phyloP scores from a whole-genome alignment of 2,329 filamentous ascomycete genomes.

The Byssochlamys sp. region DNA sequence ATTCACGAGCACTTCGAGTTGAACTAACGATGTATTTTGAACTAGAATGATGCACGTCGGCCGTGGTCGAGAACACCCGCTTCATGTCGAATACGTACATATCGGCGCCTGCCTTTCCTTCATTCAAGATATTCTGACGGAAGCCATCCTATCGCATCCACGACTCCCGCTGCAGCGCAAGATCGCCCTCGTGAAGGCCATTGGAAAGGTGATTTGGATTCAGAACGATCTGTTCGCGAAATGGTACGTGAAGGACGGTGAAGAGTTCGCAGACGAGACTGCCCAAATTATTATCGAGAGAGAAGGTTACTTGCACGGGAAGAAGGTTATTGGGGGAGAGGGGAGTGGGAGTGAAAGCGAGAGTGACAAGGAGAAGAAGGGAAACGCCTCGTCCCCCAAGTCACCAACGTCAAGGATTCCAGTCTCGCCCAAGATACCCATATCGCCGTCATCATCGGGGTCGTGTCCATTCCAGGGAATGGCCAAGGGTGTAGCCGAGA shows the following conservation, averaged over 20 bases:
- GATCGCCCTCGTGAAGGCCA: conserved; percentile 62
- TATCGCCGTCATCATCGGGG: conserved; percentile 10
- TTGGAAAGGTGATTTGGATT: conserved; percentile 77
- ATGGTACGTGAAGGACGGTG: conserved; percentile 64
- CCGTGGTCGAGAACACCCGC: conserved; percentile 58
- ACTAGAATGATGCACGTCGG: conserved; percentile 69
- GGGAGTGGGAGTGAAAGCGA: conserved; percentile 17
- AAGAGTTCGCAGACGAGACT: conserved; percentile 45
- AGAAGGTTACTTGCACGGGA: conserved; percentile 57
- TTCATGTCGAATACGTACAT: conserved; percentile 73
- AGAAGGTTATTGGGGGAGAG: conserved; percentile 40
- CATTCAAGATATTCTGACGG: conserved; percentile 67
- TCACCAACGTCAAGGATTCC: conserved; percentile 6
- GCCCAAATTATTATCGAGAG: conserved; percentile 44
- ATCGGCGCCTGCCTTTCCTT: conserved; percentile 63
- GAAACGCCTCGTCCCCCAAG: conserved; percentile 18
- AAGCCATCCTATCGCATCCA: conserved; percentile 64
- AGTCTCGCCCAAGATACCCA: conserved; percentile 7
- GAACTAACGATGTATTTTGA: background rate
- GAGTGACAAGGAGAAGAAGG: conserved; percentile 13
- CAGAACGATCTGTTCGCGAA: conserved; percentile 80
- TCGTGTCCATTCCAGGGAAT: conserved; percentile 24
- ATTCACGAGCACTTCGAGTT: background rate
- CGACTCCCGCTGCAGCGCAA: conserved; percentile 58
- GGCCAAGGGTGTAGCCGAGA: conserved; percentile 4